phyloP scores from a whole-genome alignment of 805 yeast genomes.

The Hanseniaspora jakobsenii region DNA sequence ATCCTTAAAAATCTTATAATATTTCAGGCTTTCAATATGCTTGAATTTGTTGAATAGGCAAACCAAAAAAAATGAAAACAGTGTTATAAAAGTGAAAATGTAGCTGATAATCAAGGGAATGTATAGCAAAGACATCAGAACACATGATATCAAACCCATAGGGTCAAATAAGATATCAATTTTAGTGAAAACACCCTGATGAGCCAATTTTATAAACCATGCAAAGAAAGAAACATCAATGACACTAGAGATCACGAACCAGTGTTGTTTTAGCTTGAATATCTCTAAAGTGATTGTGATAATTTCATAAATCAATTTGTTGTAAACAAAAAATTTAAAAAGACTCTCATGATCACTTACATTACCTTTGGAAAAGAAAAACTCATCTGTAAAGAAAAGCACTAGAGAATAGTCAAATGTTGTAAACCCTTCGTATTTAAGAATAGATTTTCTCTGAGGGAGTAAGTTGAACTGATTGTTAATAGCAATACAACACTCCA shows the following conservation, averaged over 20 bases:
- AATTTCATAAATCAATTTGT: constrained; percentile 9
- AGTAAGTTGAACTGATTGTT: constrained; percentile 10
- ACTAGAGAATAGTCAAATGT: constrained; percentile 11
- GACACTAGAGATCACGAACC: constrained; percentile 1
- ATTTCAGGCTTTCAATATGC: constrained; percentile 21
- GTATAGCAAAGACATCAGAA: constrained; percentile 4
- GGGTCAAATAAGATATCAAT: not conserved
- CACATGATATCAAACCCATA: not conserved
- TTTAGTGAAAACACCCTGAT: not conserved
- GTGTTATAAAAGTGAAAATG: not conserved
- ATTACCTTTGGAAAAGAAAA: not conserved
- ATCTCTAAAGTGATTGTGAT: constrained; percentile 5
- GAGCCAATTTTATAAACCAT: constrained; percentile 2
- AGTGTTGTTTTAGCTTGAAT: not conserved
- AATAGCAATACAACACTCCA: constrained; percentile 7
- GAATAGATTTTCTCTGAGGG: constrained; percentile 13
- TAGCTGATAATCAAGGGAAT: constrained; percentile 6
- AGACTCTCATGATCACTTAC: not conserved
- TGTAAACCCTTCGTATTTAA: constrained; percentile 12
- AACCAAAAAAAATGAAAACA: constrained; percentile 1
- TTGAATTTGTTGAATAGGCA: constrained; percentile 26
- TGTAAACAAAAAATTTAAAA: constrained; percentile 9
- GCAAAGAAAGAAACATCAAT: not conserved
- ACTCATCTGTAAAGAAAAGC: not conserved
- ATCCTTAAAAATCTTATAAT: constrained; percentile 24